These are phyloP conservation scores for Pyrenula aspistea DNA, from an alignment of 495 filamentous ascomycete genomes.

Conservation along the genomic window DNA sequence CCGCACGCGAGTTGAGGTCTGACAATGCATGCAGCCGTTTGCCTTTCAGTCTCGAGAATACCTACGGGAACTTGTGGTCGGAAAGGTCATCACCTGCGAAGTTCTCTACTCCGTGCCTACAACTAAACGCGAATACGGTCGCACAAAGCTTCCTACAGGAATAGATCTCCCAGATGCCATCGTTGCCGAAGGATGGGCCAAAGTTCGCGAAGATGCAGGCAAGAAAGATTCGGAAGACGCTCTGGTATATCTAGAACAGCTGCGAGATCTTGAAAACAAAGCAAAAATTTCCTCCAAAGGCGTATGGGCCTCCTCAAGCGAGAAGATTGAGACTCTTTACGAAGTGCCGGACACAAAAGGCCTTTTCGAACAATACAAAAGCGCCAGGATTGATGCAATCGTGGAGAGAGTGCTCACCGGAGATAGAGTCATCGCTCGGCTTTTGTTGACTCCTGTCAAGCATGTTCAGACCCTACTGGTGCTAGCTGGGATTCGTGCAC, in stretches of 20 bases:
- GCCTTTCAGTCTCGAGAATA: conserved; percentile 91
- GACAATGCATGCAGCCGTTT: conserved; percentile 39
- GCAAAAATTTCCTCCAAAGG: conserved; percentile 70
- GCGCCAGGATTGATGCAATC: conserved; percentile 61
- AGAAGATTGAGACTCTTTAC: conserved; percentile 60
- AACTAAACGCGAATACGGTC: conserved; percentile 75
- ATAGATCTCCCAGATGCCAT: conserved; percentile 65
- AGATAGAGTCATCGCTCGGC: conserved; percentile 76
- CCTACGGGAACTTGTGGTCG: conserved; percentile 69
- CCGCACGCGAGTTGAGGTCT: conserved; percentile 3
- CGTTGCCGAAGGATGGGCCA: conserved; percentile 79
- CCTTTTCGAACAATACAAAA: conserved; percentile 68
- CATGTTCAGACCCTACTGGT: conserved; percentile 78
- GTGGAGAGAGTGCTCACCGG: conserved; percentile 85
- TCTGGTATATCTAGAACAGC: conserved; percentile 54
- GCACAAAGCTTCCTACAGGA: conserved; percentile 58
- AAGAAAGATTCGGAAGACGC: conserved; percentile 70
- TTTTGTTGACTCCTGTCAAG: conserved; percentile 61
- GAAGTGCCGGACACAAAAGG: conserved; percentile 60
- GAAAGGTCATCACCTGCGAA: conserved; percentile 74
- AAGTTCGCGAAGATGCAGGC: conserved; percentile 84
- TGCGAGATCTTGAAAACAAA: conserved; percentile 66
- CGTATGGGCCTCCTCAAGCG: conserved; percentile 47
- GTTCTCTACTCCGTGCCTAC: conserved; percentile 74
- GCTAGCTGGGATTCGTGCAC: conserved; percentile 81